Conservation (phyloP, 371 early-diverging fungal species). For the Rhizopus microsporus region DNA sequence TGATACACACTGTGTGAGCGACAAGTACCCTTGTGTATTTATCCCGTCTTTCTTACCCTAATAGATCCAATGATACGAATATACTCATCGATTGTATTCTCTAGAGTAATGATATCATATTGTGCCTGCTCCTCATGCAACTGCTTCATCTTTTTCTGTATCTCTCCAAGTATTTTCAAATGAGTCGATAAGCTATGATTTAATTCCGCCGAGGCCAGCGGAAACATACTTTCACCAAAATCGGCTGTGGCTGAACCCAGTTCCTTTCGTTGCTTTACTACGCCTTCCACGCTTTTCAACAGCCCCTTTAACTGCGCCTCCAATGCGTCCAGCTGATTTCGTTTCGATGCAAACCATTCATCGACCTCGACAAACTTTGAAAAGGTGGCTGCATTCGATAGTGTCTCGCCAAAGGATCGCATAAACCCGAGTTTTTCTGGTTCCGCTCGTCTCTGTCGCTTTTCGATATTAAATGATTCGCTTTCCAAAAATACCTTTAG, state of each 20-base stretch:
- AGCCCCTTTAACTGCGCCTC: slow-evolving; percentile 86
- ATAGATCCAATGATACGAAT: slow-evolving; percentile 86
- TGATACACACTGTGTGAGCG: no score
- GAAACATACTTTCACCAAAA: slow-evolving; percentile 81
- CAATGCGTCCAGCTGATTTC: slow-evolving; percentile 76
- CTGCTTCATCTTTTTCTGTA: slow-evolving; percentile 79
- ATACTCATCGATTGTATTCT: slow-evolving; percentile 85
- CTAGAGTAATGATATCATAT: slow-evolving; percentile 72
- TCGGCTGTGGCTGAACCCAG: slow-evolving; percentile 75
- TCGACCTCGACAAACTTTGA: slow-evolving; percentile 48
- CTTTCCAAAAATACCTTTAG: slow-evolving; percentile 88
- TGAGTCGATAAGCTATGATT: slow-evolving; percentile 66
- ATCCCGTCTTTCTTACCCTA: slow-evolving; percentile 41
- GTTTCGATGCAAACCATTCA: slow-evolving; percentile 82
- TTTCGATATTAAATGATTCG: slow-evolving; percentile 75
- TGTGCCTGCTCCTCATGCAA: slow-evolving; percentile 75
- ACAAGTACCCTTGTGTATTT: neutral
- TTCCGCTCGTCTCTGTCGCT: slow-evolving; percentile 50
- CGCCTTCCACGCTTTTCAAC: slow-evolving; percentile 77
- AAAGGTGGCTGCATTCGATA: slow-evolving; percentile 48
- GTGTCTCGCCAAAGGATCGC: slow-evolving; percentile 51
- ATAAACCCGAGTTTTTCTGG: slow-evolving; percentile 45
- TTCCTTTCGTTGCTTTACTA: slow-evolving; percentile 84
- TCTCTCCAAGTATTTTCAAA: slow-evolving; percentile 66
- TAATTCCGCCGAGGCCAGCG: slow-evolving; percentile 75